A percentile compares a stretch with the other conserved stretches of the same genome.
Conservation (phyloP, 179 eudicot species). For the Pouteria campechiana region DNA sequence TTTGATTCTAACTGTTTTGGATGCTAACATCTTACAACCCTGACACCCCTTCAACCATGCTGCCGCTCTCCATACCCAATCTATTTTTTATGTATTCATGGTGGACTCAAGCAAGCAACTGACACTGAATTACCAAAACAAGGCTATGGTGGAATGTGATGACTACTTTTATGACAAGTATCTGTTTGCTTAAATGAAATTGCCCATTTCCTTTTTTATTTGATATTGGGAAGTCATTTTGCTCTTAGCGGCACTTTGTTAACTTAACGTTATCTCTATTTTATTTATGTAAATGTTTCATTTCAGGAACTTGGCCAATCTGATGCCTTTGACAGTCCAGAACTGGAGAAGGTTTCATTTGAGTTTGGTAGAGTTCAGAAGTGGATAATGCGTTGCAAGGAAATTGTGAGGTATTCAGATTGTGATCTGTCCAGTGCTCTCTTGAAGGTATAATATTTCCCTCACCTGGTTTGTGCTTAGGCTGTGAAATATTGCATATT, state of each 20-base stretch:
- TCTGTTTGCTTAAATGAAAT: too few species aligned
- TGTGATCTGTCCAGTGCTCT: constrained; percentile 42
- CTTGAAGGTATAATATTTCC: constrained; percentile 32
- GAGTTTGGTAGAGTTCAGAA: constrained; percentile 41
- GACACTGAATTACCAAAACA: too few species aligned
- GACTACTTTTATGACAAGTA: too few species aligned
- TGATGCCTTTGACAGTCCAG: constrained; percentile 61
- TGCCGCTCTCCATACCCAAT: too few species aligned
- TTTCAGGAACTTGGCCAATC: constrained; percentile 55
- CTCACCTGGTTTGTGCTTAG: too few species aligned
- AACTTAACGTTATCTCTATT: not conserved
- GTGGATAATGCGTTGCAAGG: constrained; percentile 52
- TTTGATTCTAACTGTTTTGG: too few species aligned
- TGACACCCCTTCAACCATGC: too few species aligned
- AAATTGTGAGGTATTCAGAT: constrained; percentile 31
- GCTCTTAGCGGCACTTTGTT: not conserved
- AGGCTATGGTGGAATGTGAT: too few species aligned
- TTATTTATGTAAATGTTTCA: not conserved
- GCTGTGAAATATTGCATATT: not conserved
- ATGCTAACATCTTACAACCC: too few species aligned
- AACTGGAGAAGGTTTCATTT: constrained; percentile 50
- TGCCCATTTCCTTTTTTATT: not conserved
- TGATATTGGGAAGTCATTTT: not conserved
- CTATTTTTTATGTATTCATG: too few species aligned
- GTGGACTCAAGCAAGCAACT: too few species aligned